Base-by-base conservation (phyloP, 208 protist species). In the Leptomonas seymouri region DNA sequence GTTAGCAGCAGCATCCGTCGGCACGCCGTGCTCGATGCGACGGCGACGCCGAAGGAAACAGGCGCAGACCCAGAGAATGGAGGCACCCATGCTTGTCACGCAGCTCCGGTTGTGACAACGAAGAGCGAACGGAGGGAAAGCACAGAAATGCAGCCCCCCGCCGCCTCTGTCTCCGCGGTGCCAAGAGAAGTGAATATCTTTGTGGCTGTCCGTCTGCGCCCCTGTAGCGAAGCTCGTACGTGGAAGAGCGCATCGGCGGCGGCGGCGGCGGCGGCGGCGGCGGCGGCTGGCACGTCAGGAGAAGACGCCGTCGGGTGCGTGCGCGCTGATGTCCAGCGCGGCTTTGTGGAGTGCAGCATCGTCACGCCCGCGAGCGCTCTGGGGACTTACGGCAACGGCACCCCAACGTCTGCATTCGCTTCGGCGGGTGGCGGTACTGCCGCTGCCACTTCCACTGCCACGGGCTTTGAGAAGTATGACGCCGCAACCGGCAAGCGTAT, bases 161-260 rank as follows among this genome's bases (percentile, higher is more conserved):
- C 14, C 0, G 25, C 9, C 9, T 15, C 14, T 2, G 25, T 4
- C 9, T 15, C 50, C 6, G 60, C 53, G 39, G 61, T 18, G n/a
- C 36, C 30, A 21, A 64, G 34, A 0, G 61, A 56, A 3, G 50
- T 39, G 36, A 65, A 56, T 7, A 63, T 78, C 7, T 55, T 76
- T 48, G 84, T 92, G 12, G 71, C 78, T 0, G 71, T 89, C 6
- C 86, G 86, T 9, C 59, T 92, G 31, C 80, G 86, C 21, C 86
- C 82, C 28, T 36, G 48, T 42, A 69, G 6, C n/a, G 42, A 57
- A 28, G 14, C 7, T 14, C 1, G 39, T 42, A 25, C 30, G 18
- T 16, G 28, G 7, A 23, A 1, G 30, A 45, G 14, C 15, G 23
- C 34, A 21, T 62, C n/a, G 46, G 12, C 30, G 49, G 41, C 11